Evolutionary conservation across 2,329 filamentous ascomycete genomes (phyloP).

Genomic region (Sporothrix luriei): DNA sequence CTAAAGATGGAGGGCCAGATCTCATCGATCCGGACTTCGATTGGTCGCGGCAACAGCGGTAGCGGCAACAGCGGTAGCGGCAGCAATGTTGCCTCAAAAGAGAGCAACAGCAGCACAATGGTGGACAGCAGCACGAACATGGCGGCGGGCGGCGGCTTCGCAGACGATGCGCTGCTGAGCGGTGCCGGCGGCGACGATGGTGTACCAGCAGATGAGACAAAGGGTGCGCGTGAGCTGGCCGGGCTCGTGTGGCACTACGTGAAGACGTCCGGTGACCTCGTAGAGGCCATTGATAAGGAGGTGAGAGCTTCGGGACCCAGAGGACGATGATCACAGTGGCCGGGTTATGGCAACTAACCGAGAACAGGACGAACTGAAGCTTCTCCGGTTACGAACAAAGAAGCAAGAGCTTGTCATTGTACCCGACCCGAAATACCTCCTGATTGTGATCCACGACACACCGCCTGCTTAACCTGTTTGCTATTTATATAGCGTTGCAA

Average conservation of each 20-base stretch:
- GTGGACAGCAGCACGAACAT: constrained; percentile 13
- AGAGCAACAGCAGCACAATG: constrained; percentile 27
- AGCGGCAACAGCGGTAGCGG: constrained; percentile 1
- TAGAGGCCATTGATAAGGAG: constrained; percentile 73
- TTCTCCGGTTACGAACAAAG: constrained; percentile 76
- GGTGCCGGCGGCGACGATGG: constrained; percentile 34
- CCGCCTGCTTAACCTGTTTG: constrained; percentile 59
- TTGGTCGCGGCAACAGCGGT: constrained; percentile 33
- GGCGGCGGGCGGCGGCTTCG: constrained; percentile 41
- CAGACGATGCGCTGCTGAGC: constrained; percentile 46
- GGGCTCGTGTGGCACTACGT: constrained; percentile 76
- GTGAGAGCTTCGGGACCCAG: constrained; percentile 45
- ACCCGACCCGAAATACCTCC: constrained; percentile 75
- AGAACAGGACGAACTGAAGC: constrained; percentile 70
- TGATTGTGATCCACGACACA: constrained; percentile 82
- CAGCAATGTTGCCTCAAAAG: not conserved
- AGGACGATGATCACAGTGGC: not conserved
- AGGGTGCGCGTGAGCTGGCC: constrained; percentile 72
- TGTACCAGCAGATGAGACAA: constrained; percentile 33
- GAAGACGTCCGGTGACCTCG: constrained; percentile 66
- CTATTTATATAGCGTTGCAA: not conserved
- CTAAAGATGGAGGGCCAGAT: constrained; percentile 73
- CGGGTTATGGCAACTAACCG: not conserved
- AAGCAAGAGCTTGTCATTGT: constrained; percentile 84
- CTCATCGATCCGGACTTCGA: constrained; percentile 57